A percentile compares a stretch with the other conserved stretches of the same genome.
Conservation (phyloP, 192 early-diverging fungal species). For the Coemansia reversa region DNA sequence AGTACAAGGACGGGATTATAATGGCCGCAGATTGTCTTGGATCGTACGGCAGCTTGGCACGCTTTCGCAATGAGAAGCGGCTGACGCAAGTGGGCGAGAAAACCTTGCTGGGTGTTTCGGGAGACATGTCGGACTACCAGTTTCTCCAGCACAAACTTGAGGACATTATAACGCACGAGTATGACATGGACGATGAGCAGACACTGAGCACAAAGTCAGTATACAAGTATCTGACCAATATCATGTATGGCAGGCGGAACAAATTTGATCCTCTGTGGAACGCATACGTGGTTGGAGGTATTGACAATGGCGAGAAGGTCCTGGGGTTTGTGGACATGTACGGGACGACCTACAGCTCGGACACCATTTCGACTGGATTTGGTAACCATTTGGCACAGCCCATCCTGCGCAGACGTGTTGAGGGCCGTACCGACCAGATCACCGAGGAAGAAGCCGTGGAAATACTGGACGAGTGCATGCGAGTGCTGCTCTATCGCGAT, state of each 20-base stretch:
- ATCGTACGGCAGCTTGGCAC: constrained; percentile 91
- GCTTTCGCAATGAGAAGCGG: constrained; percentile 88
- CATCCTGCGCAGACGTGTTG: constrained; percentile 86
- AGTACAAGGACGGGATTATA: constrained; percentile 97
- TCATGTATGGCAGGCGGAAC: constrained; percentile 90
- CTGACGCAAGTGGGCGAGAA: constrained; percentile 74
- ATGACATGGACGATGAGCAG: constrained; percentile 87
- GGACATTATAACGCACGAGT: constrained; percentile 80
- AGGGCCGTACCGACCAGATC: constrained; percentile 80
- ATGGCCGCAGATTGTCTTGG: constrained; percentile 93
- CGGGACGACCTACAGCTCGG: constrained; percentile 90
- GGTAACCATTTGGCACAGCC: constrained; percentile 89
- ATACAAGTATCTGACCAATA: constrained; percentile 83
- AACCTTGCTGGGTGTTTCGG: constrained; percentile 88
- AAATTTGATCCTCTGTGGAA: constrained; percentile 97
- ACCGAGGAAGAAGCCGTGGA: constrained; percentile 87
- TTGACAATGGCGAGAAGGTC: constrained; percentile 74
- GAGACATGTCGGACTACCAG: constrained; percentile 95
- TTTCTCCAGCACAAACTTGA: constrained; percentile 84
- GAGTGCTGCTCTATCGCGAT: constrained; percentile 94
- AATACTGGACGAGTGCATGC: constrained; percentile 85
- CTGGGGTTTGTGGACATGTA: constrained; percentile 90
- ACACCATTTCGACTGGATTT: constrained; percentile 93
- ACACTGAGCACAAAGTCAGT: constrained; percentile 80
- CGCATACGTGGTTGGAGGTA: constrained; percentile 85